These are phyloP conservation scores for Aristolochia californica DNA, from an alignment of 164 flowering plant species.

Conservation along the genomic window DNA sequence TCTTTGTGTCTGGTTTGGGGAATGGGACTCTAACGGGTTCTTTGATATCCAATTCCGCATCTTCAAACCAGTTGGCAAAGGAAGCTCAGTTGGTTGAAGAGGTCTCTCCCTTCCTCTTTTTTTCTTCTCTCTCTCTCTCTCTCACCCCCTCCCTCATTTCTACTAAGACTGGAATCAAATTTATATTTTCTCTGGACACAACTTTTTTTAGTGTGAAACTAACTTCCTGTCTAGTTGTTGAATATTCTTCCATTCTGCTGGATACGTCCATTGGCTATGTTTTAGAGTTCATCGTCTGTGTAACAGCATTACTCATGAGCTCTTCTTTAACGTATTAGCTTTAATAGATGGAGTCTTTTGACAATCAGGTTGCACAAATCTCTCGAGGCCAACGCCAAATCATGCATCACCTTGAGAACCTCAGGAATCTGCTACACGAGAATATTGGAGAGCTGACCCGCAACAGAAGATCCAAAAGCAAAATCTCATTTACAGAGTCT, in stretches of 20 bases:
- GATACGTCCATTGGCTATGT: too few relatives aligned
- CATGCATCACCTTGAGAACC: constrained; percentile 71
- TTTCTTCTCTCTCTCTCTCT: too few relatives aligned
- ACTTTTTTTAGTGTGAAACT: too few relatives aligned
- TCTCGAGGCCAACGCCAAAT: constrained; percentile 67
- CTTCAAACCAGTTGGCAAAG: constrained; percentile 66
- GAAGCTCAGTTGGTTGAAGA: constrained; percentile 69
- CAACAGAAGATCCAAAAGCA: constrained; percentile 25
- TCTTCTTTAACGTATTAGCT: too few relatives aligned
- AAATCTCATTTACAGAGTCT: constrained; percentile 14
- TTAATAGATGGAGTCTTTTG: neutral
- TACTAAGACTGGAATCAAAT: too few relatives aligned
- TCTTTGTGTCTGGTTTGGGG: constrained; percentile 50
- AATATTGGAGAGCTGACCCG: constrained; percentile 34
- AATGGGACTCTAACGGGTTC: constrained; percentile 64
- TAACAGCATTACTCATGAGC: too few relatives aligned
- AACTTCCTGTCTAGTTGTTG: too few relatives aligned
- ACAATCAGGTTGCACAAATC: constrained; percentile 43
- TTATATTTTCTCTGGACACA: too few relatives aligned
- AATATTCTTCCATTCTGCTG: too few relatives aligned
- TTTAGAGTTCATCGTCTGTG: neutral
- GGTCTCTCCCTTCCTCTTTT: constrained; percentile 46
- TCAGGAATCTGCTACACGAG: constrained; percentile 49
- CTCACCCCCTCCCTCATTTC: too few relatives aligned
- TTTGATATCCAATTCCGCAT: constrained; percentile 45